These are phyloP conservation scores for Mytilinidion resinicola DNA, from an alignment of 495 filamentous ascomycete genomes.

Conservation along the genomic window DNA sequence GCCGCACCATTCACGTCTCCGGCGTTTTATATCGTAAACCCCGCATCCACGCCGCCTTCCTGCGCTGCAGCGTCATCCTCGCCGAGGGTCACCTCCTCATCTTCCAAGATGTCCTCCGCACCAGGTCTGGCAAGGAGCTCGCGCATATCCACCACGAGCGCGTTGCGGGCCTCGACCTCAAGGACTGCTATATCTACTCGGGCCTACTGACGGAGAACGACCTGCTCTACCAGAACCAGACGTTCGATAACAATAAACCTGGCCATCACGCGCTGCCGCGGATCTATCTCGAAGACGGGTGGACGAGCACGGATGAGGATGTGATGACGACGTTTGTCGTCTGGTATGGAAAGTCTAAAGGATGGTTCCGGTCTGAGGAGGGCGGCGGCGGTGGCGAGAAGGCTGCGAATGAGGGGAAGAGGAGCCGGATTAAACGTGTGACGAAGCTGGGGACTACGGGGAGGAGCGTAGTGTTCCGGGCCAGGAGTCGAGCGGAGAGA, in stretches of 20 bases:
- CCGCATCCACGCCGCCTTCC: conserved; percentile 57
- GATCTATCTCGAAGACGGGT: conserved; percentile 58
- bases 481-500: conserved; percentile 63
- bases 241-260: conserved; percentile 62
- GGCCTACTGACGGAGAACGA: conserved; percentile 62
- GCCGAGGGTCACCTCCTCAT: conserved; percentile 57
- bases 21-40: conserved; percentile 64
- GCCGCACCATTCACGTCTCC: conserved; percentile 53
- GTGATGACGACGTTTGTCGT: conserved; percentile 66
- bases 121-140: conserved; percentile 50
- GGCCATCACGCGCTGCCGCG: conserved; percentile 59
- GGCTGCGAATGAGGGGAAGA: conserved; percentile 26
- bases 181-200: conserved; percentile 67
- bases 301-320: conserved; percentile 65
- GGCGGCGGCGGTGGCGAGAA: conserved; percentile 26
- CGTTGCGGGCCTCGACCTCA: conserved; percentile 53
- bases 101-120: conserved; percentile 56
- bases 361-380: conserved; percentile 51
- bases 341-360: conserved; percentile 59
- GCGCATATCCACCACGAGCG: conserved; percentile 59
- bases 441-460: conserved; percentile 54
- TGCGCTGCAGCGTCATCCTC: conserved; percentile 57
- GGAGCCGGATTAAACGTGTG: conserved; percentile 36
- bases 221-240: conserved; percentile 61
- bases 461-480: conserved; percentile 63